These are phyloP conservation scores for Mucor racemosus DNA, from an alignment of 371 early-diverging fungal species.

Conservation along the genomic window DNA sequence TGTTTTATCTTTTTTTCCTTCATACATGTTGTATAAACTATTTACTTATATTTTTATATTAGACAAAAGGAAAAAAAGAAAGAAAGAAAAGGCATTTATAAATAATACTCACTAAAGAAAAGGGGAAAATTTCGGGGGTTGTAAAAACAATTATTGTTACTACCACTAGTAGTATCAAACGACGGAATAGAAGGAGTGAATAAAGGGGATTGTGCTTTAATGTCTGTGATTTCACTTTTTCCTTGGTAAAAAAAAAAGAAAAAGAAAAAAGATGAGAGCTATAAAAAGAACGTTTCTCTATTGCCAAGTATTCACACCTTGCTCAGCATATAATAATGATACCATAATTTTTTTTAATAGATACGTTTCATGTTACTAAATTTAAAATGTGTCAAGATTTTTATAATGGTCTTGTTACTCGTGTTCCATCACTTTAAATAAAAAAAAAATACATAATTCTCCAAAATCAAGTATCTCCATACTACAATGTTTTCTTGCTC, in stretches of 20 bases:
- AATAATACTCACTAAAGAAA: conserved; percentile 8
- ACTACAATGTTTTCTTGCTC: background rate
- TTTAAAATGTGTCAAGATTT: conserved; percentile 7
- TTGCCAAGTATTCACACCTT: background rate
- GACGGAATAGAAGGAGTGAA: background rate
- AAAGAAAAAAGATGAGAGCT: background rate
- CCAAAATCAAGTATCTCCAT: background rate
- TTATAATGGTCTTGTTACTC: background rate
- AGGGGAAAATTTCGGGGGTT: background rate
- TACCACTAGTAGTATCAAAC: background rate
- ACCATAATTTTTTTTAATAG: background rate
- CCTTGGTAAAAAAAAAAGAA: background rate
- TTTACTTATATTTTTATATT: background rate
- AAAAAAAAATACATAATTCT: background rate
- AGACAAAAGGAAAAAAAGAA: background rate
- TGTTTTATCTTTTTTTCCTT: conserved; percentile 38
- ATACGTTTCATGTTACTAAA: conserved; percentile 5
- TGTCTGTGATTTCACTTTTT: background rate
- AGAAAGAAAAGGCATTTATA: background rate
- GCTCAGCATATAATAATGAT: background rate
- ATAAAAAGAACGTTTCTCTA: background rate
- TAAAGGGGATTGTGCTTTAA: background rate
- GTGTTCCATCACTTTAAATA: background rate
- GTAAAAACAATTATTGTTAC: background rate
- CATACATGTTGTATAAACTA: conserved; percentile 15